Conservation (phyloP, 1,139 yeast genomes). For the Pichia terricola region DNA sequence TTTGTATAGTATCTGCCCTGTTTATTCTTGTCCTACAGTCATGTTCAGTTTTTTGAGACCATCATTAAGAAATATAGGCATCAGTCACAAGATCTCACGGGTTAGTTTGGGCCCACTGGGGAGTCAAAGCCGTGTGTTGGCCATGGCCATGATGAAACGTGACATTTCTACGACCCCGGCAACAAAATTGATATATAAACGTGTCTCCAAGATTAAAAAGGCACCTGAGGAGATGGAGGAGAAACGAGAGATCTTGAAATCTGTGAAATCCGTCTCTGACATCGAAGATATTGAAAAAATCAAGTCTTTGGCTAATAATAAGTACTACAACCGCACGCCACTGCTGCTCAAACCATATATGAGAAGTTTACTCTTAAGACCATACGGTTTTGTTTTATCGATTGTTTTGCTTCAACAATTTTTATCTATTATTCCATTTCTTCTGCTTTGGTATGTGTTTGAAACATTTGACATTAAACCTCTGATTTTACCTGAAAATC, state of each 20-base stretch:
- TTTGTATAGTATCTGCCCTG: too few species aligned
- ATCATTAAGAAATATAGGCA: too few species aligned
- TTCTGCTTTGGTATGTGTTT: constrained; percentile 66
- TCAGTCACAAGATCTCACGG: too few species aligned
- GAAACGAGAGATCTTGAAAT: constrained; percentile 4
- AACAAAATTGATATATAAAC: constrained; percentile 9
- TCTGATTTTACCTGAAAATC: constrained; percentile 58
- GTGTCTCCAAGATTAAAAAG: constrained; percentile 10
- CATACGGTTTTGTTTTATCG: constrained; percentile 31
- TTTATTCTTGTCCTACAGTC: too few species aligned
- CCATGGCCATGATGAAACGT: background rate
- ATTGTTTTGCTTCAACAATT: constrained; percentile 77
- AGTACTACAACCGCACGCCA: constrained; percentile 23
- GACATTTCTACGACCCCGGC: constrained; percentile 2
- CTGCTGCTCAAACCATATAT: constrained; percentile 23
- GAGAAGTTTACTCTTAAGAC: constrained; percentile 21
- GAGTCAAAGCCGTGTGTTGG: too few species aligned
- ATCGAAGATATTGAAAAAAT: constrained; percentile 16
- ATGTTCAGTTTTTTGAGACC: too few species aligned
- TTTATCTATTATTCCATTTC: constrained; percentile 72
- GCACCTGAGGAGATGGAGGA: constrained; percentile 10
- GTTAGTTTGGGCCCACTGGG: too few species aligned
- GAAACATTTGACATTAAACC: constrained; percentile 45
- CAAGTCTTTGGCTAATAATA: constrained; percentile 19
- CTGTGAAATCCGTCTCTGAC: constrained; percentile 14